Conservation (phyloP, 2,329 filamentous ascomycete genomes). For the Nemania bipapillata region DNA sequence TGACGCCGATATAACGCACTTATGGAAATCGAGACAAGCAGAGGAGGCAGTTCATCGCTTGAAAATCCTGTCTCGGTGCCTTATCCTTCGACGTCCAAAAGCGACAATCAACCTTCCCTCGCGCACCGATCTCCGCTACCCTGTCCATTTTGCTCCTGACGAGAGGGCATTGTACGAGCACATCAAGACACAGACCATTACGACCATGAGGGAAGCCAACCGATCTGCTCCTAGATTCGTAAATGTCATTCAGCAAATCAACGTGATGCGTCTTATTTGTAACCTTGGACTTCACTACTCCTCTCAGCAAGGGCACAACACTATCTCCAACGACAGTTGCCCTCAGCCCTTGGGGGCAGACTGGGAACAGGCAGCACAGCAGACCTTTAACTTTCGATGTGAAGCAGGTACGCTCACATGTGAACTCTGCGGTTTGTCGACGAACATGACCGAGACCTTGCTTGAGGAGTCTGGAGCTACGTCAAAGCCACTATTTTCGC, state of each 20-base stretch:
- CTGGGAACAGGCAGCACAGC: conserved; percentile 47
- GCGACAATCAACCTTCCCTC: conserved; percentile 54
- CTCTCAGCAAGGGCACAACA: conserved; percentile 47
- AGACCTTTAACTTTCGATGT: conserved; percentile 51
- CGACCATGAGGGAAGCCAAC: conserved; percentile 50
- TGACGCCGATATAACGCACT: conserved; percentile 53
- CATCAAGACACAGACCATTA: conserved; percentile 46
- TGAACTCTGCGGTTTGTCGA: conserved; percentile 43
- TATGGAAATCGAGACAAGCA: conserved; percentile 55
- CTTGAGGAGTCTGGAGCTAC: conserved; percentile 33
- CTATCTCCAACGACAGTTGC: conserved; percentile 6
- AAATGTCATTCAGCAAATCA: conserved; percentile 59
- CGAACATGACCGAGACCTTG: conserved; percentile 43
- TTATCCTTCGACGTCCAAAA: conserved; percentile 57
- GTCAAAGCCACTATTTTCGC: conserved; percentile 45
- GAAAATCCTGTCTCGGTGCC: conserved; percentile 53
- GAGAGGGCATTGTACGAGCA: conserved; percentile 55
- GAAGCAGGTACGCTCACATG: conserved; percentile 49
- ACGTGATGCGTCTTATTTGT: conserved; percentile 59
- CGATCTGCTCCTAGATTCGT: conserved; percentile 47
- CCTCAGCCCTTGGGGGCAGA: not conserved
- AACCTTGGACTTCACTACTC: conserved; percentile 58
- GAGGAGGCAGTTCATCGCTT: conserved; percentile 55
- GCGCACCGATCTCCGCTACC: conserved; percentile 50
- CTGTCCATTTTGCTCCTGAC: conserved; percentile 52